Percentiles rank a stretch among this genome's conserved stretches.
phyloP scores from a whole-genome alignment of 306 rosid genomes.

The Vigna angularis region DNA sequence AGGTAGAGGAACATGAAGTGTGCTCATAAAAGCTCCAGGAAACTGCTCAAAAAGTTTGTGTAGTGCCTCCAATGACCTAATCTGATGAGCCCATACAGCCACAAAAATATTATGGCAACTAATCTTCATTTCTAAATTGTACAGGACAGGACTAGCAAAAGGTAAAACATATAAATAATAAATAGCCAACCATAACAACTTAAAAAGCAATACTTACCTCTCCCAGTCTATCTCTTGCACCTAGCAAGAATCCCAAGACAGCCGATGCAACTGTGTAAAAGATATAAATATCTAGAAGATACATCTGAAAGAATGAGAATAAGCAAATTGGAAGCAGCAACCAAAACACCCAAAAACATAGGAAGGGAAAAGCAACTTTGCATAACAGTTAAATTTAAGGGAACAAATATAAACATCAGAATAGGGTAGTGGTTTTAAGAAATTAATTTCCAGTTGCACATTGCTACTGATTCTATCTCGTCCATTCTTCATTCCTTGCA shows the following conservation, averaged over 20 bases:
- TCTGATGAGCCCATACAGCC: conserved; percentile 57
- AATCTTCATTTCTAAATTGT: conserved; percentile 22
- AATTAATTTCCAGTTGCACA: neutral
- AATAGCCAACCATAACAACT: conserved; percentile 4
- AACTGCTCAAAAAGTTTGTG: conserved; percentile 87
- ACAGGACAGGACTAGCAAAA: neutral
- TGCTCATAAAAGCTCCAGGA: conserved; percentile 88
- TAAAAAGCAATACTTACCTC: conserved; percentile 61
- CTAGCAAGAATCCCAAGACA: conserved; percentile 87
- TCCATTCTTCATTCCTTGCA: too few species aligned
- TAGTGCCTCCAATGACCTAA: conserved; percentile 90
- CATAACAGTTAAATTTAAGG: neutral
- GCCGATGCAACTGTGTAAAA: conserved; percentile 84
- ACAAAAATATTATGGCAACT: neutral
- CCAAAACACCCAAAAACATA: neutral
- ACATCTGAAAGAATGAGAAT: conserved; percentile 66
- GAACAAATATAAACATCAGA: neutral
- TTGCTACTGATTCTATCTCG: too few species aligned
- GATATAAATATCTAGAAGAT: conserved; percentile 75
- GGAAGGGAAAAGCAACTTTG: neutral
- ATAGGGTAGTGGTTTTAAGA: neutral
- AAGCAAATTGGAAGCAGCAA: neutral
- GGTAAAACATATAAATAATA: conserved; percentile 23
- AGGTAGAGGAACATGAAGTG: conserved; percentile 65
- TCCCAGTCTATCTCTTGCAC: conserved; percentile 94